Conservation (phyloP, 2,329 filamentous ascomycete species). For the Pseudogymnoascus sp. region DNA sequence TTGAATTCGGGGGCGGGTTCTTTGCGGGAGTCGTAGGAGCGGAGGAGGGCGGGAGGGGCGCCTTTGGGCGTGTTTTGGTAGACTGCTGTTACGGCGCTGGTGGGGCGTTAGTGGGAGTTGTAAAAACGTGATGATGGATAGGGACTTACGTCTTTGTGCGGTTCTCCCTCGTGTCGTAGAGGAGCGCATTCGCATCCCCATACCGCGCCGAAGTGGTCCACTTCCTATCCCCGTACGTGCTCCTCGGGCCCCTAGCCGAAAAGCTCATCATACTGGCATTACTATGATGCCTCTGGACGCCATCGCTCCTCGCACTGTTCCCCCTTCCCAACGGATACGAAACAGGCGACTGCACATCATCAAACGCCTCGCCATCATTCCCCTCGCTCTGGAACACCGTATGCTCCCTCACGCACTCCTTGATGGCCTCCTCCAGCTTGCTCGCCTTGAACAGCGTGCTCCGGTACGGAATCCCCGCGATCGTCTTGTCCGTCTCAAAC, state of each 20-base stretch:
- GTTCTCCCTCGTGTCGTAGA: slow-evolving; percentile 83
- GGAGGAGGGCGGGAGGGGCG: slow-evolving; percentile 63
- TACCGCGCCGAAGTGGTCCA: slow-evolving; percentile 40
- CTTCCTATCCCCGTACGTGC: slow-evolving; percentile 36
- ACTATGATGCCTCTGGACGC: slow-evolving; percentile 59
- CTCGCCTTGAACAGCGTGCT: slow-evolving; percentile 96
- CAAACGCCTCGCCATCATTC: slow-evolving; percentile 53
- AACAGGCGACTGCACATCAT: slow-evolving; percentile 21
- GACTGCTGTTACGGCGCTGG: slow-evolving; percentile 81
- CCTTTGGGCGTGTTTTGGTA: slow-evolving; percentile 74
- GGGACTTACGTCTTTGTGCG: slow-evolving; percentile 77
- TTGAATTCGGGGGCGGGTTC: slow-evolving; percentile 87
- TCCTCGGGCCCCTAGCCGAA: slow-evolving; percentile 56
- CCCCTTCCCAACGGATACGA: slow-evolving; percentile 34
- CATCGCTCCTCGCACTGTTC: slow-evolving; percentile 35
- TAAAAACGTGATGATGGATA: background rate
- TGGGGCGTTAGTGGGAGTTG: slow-evolving; percentile 17
- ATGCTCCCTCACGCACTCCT: slow-evolving; percentile 77
- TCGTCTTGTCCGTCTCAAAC: slow-evolving; percentile 97
- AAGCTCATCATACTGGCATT: slow-evolving; percentile 79
- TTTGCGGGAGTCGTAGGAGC: slow-evolving; percentile 91
- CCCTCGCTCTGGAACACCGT: slow-evolving; percentile 75
- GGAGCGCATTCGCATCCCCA: slow-evolving; percentile 74
- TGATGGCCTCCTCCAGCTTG: slow-evolving; percentile 87
- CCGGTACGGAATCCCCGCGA: slow-evolving; percentile 89